A percentile compares a stretch with the other conserved stretches of the same genome.
Conservation (phyloP, 2,329 filamentous ascomycete species). For the Exophiala calicioides region DNA sequence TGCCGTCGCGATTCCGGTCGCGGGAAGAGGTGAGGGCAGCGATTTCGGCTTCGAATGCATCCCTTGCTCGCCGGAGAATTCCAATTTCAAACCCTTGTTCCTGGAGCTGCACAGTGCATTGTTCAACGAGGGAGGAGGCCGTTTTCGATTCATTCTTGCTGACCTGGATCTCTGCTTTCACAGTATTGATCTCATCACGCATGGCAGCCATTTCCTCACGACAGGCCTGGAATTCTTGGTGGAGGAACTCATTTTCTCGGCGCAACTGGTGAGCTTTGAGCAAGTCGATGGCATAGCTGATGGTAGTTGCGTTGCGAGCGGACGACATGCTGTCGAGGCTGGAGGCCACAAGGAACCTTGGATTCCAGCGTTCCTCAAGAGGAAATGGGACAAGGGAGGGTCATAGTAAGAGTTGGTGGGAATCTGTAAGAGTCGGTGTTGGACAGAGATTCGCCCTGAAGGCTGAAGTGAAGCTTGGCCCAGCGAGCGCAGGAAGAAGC, state of each 20-base stretch:
- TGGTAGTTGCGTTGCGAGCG: slow-evolving; percentile 15
- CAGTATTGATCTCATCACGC: slow-evolving; percentile 14
- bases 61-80: neutral
- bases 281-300: slow-evolving; percentile 26
- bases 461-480: no score
- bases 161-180: neutral
- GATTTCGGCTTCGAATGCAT: slow-evolving; percentile 4
- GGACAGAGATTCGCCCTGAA: no score
- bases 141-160: neutral
- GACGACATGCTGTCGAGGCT: neutral
- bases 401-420: neutral
- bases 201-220: slow-evolving; percentile 12
- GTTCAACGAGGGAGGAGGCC: neutral
- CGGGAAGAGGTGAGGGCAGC: neutral
- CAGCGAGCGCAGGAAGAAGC: no score
- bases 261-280: slow-evolving; percentile 28
- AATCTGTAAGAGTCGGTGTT: no score
- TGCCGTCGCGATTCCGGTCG: neutral
- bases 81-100: slow-evolving; percentile 6
- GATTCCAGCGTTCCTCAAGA: no score
- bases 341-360: no score
- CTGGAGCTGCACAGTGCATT: neutral
- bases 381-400: neutral
- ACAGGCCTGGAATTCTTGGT: slow-evolving; percentile 20
- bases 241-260: slow-evolving; percentile 28